These are phyloP conservation scores for Lasiosphaeria miniovina DNA, from an alignment of 495 filamentous ascomycete genomes.

Conservation along the genomic window DNA sequence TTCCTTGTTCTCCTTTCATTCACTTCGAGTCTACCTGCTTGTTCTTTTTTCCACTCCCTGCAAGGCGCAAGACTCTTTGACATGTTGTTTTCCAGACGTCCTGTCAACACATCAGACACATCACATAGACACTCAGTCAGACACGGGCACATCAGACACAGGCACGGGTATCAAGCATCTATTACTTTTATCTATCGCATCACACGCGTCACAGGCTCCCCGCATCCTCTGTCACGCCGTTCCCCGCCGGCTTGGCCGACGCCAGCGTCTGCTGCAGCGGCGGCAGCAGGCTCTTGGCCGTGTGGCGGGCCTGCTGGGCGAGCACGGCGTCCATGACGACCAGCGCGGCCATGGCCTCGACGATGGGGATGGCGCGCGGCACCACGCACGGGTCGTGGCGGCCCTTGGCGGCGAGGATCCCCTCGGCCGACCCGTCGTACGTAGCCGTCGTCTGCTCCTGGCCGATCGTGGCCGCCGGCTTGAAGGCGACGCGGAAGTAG, in stretches of 20 bases:
- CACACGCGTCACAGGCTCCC: neutral
- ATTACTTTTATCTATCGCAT: neutral
- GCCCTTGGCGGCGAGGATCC: slow-evolving; percentile 87
- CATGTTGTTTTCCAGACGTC: too few relatives aligned
- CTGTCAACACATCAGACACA: neutral
- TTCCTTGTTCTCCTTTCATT: too few relatives aligned
- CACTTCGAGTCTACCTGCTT: too few relatives aligned
- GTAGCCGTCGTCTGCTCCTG: slow-evolving; percentile 83
- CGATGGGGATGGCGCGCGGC: slow-evolving; percentile 89
- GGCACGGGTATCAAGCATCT: neutral
- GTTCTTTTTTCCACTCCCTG: too few relatives aligned
- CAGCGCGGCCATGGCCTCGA: slow-evolving; percentile 92
- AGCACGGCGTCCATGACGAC: slow-evolving; percentile 90
- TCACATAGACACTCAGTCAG: neutral
- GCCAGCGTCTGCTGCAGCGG: slow-evolving; percentile 39
- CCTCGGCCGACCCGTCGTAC: slow-evolving; percentile 68
- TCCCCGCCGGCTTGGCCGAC: slow-evolving; percentile 22
- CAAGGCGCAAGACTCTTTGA: too few relatives aligned
- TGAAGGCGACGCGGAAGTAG: slow-evolving; percentile 95
- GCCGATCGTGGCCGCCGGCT: slow-evolving; percentile 92
- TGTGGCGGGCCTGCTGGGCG: slow-evolving; percentile 73
- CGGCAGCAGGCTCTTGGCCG: slow-evolving; percentile 52
- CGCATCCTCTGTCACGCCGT: slow-evolving; percentile 27
- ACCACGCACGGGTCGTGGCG: slow-evolving; percentile 96
- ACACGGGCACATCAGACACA: neutral